A percentile compares a stretch with the other conserved stretches of the same genome.
These are phyloP conservation scores for Dillenia suffruticosa DNA, from an alignment of 164 flowering plant species.

Conservation along the genomic window DNA sequence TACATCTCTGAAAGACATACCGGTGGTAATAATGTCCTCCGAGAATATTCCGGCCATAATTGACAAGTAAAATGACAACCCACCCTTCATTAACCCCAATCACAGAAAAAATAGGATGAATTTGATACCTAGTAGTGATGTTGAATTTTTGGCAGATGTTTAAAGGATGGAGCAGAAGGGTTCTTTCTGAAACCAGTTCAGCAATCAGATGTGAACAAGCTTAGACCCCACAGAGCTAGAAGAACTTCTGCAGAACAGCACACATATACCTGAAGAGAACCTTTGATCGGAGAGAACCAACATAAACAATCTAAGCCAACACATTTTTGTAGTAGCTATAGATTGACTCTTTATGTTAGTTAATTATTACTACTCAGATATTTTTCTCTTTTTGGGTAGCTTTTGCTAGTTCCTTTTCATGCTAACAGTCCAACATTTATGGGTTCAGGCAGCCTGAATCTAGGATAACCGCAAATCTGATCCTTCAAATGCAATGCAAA, in stretches of 20 bases:
- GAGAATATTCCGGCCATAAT: conserved; percentile 53
- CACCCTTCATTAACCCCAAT: neutral
- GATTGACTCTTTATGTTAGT: no score
- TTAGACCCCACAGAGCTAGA: conserved; percentile 44
- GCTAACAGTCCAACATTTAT: no score
- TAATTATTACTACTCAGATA: no score
- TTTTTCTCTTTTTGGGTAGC: no score
- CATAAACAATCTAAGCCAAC: no score
- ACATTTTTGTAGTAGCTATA: no score
- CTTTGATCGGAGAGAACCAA: no score
- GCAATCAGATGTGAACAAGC: conserved; percentile 50
- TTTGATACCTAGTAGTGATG: conserved; percentile 1
- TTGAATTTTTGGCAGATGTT: conserved; percentile 34
- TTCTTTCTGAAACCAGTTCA: conserved; percentile 65
- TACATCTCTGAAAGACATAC: conserved; percentile 36
- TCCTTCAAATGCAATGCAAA: no score
- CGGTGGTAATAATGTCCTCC: conserved; percentile 60
- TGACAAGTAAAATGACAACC: conserved; percentile 22
- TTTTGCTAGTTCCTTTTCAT: no score
- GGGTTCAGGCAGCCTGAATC: no score
- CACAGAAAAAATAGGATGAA: neutral
- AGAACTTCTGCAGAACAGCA: conserved; percentile 25
- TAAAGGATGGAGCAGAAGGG: conserved; percentile 74
- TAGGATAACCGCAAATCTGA: no score
- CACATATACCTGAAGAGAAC: no score